phyloP scores from a whole-genome alignment of 2,329 filamentous ascomycete genomes.

The Cercospora berteroae region DNA sequence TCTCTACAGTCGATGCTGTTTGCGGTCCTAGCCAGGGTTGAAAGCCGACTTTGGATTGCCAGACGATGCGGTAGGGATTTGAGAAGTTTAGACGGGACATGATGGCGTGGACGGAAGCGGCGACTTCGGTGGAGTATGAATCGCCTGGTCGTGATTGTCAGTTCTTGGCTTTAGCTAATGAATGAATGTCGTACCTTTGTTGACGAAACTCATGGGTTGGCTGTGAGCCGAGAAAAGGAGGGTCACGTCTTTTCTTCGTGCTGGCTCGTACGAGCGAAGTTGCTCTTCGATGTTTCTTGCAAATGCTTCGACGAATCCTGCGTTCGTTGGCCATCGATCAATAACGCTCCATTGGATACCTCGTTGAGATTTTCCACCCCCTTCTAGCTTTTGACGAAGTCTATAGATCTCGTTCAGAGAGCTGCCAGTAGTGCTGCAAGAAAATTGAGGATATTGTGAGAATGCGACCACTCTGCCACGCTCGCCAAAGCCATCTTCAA shows the following conservation, averaged over 20 bases:
- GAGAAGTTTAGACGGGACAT: neutral
- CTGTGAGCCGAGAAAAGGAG: neutral
- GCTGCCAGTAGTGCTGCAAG: neutral
- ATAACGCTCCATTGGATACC: neutral
- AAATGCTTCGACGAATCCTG: neutral
- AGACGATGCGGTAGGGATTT: neutral
- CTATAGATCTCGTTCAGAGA: neutral
- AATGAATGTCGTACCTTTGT: neutral
- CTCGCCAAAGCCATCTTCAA: neutral
- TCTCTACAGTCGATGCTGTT: neutral
- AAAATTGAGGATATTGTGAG: neutral
- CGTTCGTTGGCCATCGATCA: neutral
- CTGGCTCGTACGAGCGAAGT: neutral
- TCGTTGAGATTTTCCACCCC: neutral
- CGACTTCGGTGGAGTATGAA: neutral
- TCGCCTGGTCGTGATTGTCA: neutral
- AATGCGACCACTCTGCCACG: neutral
- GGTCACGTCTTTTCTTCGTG: neutral
- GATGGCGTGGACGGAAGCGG: neutral
- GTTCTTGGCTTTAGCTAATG: too few relatives aligned
- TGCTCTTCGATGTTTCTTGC: neutral
- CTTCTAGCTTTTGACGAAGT: neutral
- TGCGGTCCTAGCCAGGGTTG: neutral
- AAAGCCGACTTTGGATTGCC: neutral
- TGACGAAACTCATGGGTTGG: neutral